Conservation (phyloP, 1,139 yeast species). For the Taphrina sp. region DNA sequence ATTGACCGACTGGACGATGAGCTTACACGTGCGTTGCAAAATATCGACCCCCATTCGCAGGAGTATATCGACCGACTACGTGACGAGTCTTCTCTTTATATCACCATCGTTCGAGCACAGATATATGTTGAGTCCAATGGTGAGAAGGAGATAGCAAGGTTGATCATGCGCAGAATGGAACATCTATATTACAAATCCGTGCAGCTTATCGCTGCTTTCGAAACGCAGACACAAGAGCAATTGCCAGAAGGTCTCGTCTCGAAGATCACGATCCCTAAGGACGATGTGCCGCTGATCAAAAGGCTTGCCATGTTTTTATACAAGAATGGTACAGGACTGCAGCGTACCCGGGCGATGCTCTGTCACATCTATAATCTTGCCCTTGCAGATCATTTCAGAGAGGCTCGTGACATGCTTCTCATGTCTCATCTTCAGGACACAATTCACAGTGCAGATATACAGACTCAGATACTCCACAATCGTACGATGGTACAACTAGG, state of each 20-base stretch:
- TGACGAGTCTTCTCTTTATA: slow-evolving; percentile 78
- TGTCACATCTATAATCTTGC: slow-evolving; percentile 89
- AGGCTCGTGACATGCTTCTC: slow-evolving; percentile 84
- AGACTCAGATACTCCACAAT: slow-evolving; percentile 87
- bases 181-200: slow-evolving; percentile 91
- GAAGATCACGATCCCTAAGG: slow-evolving; percentile 45
- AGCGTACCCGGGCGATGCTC: slow-evolving; percentile 80
- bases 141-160: slow-evolving; percentile 56
- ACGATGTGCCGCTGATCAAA: slow-evolving; percentile 54
- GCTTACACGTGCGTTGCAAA: slow-evolving; percentile 79
- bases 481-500: slow-evolving; percentile 96
- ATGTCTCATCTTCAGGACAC: slow-evolving; percentile 79
- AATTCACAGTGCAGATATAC: slow-evolving; percentile 79
- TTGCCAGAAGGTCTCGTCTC: slow-evolving; percentile 46
- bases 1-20: slow-evolving; percentile 96
- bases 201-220: slow-evolving; percentile 66
- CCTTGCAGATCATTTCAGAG: slow-evolving; percentile 73
- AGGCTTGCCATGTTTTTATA: slow-evolving; percentile 63
- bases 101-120: slow-evolving; percentile 78
- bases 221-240: slow-evolving; percentile 66
- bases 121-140: slow-evolving; percentile 63
- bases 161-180: slow-evolving; percentile 80
- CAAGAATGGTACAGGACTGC: slow-evolving; percentile 63
- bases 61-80: slow-evolving; percentile 89
- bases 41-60: slow-evolving; percentile 89